These are phyloP conservation scores for Ocimum tenuiflorum DNA, from an alignment of 257 asterid species.

Conservation along the genomic window DNA sequence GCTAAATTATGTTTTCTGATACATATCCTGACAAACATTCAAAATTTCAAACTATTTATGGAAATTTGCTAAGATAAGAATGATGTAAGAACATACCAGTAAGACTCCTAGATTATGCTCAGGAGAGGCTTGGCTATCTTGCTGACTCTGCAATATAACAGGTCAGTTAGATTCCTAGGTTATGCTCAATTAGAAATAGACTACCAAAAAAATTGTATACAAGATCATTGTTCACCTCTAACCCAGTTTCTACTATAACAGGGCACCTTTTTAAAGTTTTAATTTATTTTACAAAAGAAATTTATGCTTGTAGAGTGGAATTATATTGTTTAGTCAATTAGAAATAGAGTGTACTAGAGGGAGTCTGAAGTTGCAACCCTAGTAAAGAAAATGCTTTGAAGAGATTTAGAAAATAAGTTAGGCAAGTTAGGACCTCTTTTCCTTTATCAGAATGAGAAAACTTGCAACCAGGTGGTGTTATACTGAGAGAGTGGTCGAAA, in stretches of 20 bases:
- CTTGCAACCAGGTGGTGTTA: too few relatives aligned
- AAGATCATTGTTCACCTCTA: background rate
- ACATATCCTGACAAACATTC: background rate
- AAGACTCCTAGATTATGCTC: slow-evolving; percentile 87
- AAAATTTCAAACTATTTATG: background rate
- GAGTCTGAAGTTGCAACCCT: too few relatives aligned
- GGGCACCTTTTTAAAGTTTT: too few relatives aligned
- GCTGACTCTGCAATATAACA: slow-evolving; percentile 50
- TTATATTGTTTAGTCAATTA: too few relatives aligned
- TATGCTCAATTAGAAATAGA: background rate
- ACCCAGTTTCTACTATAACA: background rate
- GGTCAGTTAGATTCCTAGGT: slow-evolving; percentile 9
- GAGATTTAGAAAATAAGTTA: too few relatives aligned
- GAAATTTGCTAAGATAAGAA: background rate
- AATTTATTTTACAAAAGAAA: too few relatives aligned
- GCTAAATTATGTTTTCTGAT: background rate
- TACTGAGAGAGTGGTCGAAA: too few relatives aligned
- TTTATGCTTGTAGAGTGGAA: too few relatives aligned
- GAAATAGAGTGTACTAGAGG: too few relatives aligned
- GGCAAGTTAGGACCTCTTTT: too few relatives aligned
- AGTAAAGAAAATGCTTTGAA: too few relatives aligned
- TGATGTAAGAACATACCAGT: slow-evolving; percentile 46
- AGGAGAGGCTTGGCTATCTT: slow-evolving; percentile 43
- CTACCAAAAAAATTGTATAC: background rate
- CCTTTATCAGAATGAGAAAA: too few relatives aligned